Base-by-base conservation (phyloP, 2,329 filamentous ascomycete species). In the Fusarium sp. region DNA sequence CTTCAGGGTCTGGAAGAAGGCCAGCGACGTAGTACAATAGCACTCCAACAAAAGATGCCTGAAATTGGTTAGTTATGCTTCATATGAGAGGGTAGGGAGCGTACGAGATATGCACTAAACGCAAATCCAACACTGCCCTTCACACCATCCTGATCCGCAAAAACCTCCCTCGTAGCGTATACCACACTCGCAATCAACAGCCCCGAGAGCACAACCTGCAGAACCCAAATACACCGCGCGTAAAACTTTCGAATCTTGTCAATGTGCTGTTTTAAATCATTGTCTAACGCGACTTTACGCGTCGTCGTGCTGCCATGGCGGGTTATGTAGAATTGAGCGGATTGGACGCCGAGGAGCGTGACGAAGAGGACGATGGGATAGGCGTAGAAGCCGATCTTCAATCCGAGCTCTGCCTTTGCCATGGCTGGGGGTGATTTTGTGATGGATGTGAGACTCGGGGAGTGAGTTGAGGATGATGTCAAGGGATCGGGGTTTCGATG, bases 1-100 rank as follows among this genome's bases (percentile, higher is more conserved):
- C 83, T 69, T 84, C 83, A 2, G 83, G 83, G 42, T 85, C 82
- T 7, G 83, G 83, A 11, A 85, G 77, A 55, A 85, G 73, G 6
- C 83, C 83, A 27, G 81, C 81, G 7, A 84, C 64, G 49, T 82
- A 84, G 67, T 83, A 85, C 7, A 85, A 79, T 9, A 84, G 46
- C 8, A 83, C 82, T 12, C 78, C 83, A 19, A 83, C 81, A 54
- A 83, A 78, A 7, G 83, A 82, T 10, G 83, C 81, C 82, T 79
- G 54, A 5, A 5, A 7, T 11, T 42, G 65, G 56, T 39, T 4
- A 74, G 66, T 16, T 10, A 18, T 37, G 12, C 23, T 21, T 15
- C 18, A 27, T 21, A 0, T 10, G 0, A 14, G 12, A n/a, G 10
- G 7, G 14, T 10, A 23, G 35, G 29, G 7, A 15, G 74, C 73